Percentiles rank a stretch among this genome's conserved stretches.
phyloP scores from a whole-genome alignment of 179 eudicot species.

The Gypsophila paniculata region DNA sequence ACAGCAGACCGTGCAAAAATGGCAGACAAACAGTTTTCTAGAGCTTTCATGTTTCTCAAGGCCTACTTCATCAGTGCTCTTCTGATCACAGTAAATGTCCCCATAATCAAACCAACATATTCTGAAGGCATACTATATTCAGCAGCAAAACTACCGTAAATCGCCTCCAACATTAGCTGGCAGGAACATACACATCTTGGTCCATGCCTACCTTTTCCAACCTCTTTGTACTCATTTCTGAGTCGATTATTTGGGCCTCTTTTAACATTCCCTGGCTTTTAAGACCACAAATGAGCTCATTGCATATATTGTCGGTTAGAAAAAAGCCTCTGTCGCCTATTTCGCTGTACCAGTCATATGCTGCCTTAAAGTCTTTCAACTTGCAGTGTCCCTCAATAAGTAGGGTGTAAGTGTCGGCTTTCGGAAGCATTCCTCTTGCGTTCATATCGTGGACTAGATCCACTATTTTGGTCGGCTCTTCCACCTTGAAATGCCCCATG shows the following conservation, averaged over 20 bases:
- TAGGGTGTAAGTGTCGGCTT: conserved; percentile 57
- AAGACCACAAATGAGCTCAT: conserved; percentile 64
- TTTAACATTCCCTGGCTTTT: conserved; percentile 47
- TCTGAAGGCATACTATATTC: not conserved
- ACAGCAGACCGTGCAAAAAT: not conserved
- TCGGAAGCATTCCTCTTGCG: conserved; percentile 44
- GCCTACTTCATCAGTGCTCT: not conserved
- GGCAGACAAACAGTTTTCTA: not conserved
- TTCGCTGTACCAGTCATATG: conserved; percentile 65
- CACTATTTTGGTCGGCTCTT: conserved; percentile 39
- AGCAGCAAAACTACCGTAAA: not conserved
- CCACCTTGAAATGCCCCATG: conserved; percentile 43
- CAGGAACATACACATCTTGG: conserved; percentile 41
- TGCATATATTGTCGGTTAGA: conserved; percentile 37
- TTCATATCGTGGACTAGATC: conserved; percentile 60
- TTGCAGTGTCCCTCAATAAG: conserved; percentile 58
- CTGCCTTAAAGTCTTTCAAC: conserved; percentile 41
- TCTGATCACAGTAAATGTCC: not conserved
- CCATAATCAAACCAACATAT: not conserved
- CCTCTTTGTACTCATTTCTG: conserved; percentile 62
- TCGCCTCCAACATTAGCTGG: conserved; percentile 22
- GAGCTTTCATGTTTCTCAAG: not conserved
- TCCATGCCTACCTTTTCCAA: conserved; percentile 31
- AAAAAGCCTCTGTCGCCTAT: conserved; percentile 52
- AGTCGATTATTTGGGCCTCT: conserved; percentile 46